These are phyloP conservation scores for Kappamyces sp. DNA, from an alignment of 192 early-diverging fungal genomes.

Conservation along the genomic window DNA sequence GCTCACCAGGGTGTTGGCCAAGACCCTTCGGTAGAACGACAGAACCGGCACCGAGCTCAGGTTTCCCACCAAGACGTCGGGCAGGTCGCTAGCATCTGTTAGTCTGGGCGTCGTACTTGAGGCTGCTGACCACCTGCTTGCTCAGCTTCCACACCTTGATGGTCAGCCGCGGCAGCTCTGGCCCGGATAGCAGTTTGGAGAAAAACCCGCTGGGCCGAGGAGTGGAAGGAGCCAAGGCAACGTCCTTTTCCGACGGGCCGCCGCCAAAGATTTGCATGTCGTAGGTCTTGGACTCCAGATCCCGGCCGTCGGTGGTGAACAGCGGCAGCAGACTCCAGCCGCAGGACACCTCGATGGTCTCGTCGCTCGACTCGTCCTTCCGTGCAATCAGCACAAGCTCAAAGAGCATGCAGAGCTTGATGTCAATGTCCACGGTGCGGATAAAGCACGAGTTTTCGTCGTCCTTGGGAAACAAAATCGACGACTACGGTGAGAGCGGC, in stretches of 20 bases:
- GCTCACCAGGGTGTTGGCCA: constrained; percentile 30
- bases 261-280: constrained; percentile 41
- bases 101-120: constrained; percentile 31
- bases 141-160: constrained; percentile 44
- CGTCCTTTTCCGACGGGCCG: constrained; percentile 39
- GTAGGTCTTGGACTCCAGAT: constrained; percentile 42
- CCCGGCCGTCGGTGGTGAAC: constrained; percentile 39
- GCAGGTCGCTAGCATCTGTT: constrained; percentile 30
- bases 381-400: constrained; percentile 37
- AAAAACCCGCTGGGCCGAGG: constrained; percentile 24
- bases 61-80: constrained; percentile 30
- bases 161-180: constrained; percentile 30
- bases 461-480: constrained; percentile 42
- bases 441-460: constrained; percentile 46
- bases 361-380: constrained; percentile 19
- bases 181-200: constrained; percentile 21
- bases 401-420: constrained; percentile 42
- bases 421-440: constrained; percentile 34
- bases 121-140: constrained; percentile 23
- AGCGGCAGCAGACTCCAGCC: constrained; percentile 50
- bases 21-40: constrained; percentile 36
- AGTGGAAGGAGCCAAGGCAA: constrained; percentile 17
- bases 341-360: constrained; percentile 29
- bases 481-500: constrained; percentile 22
- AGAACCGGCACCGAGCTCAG: constrained; percentile 33